A percentile compares a stretch with the other conserved stretches of the same genome.
phyloP scores from a whole-genome alignment of 139 green algal genomes.

The Spirogloea muscicola region DNA sequence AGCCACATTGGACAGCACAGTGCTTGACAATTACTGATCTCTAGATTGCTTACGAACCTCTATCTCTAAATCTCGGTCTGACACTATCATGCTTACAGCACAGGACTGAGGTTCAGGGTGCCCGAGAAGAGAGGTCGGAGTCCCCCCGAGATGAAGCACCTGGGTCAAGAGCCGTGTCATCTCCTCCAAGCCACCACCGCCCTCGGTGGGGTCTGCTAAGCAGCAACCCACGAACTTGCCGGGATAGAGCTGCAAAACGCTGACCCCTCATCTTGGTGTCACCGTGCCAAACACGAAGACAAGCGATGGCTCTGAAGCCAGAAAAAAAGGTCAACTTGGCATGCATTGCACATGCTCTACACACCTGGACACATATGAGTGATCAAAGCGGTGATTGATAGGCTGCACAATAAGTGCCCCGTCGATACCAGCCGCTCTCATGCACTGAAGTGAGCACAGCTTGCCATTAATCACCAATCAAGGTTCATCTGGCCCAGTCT shows the following conservation, averaged over 20 bases:
- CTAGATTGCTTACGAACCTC: background rate
- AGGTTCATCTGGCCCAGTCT: too few relatives aligned
- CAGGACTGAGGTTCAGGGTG: too few relatives aligned
- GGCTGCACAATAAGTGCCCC: constrained; percentile 64
- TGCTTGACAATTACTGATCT: background rate
- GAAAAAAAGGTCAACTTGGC: background rate
- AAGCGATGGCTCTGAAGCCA: background rate
- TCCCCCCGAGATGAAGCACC: background rate
- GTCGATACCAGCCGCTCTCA: constrained; percentile 50
- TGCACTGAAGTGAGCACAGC: constrained; percentile 21
- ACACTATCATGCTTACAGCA: too few relatives aligned
- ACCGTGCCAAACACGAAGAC: background rate
- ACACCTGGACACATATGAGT: constrained; percentile 57
- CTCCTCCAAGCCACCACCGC: constrained; percentile 26
- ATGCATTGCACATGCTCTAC: background rate
- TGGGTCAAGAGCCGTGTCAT: constrained; percentile 37
- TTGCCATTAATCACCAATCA: too few relatives aligned
- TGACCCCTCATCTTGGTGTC: background rate
- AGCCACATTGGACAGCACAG: background rate
- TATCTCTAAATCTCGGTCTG: too few relatives aligned
- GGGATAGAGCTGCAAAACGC: constrained; percentile 38
- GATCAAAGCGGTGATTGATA: constrained; percentile 65
- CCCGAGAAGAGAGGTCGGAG: background rate
- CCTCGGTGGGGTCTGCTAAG: constrained; percentile 60
- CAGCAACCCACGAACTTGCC: constrained; percentile 57